Base-by-base conservation (phyloP, 2,329 filamentous ascomycete species). In the Phoma sp. region DNA sequence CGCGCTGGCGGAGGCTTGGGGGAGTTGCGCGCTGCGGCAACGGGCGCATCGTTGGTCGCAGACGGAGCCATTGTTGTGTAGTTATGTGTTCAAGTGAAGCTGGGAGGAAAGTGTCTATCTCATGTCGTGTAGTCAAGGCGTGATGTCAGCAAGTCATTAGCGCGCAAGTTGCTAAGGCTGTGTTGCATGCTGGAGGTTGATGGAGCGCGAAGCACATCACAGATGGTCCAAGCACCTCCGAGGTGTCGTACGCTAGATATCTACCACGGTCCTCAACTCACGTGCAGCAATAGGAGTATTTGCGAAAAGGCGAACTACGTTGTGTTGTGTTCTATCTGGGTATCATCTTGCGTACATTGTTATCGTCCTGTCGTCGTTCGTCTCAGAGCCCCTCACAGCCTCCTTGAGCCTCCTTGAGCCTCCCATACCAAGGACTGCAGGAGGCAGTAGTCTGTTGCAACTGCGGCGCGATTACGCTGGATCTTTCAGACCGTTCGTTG, bases 401-500 rank as follows among this genome's bases (percentile, higher is more conserved):
- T 24, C 22, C 22, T 24, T 24, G 22, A 24, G 22, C 22, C 19
- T 36, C 4, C 31, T 12, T 24, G 15, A 37, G 38, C 31, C n/a
- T 24, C n/a, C 36, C 2, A 22, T 22, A 43, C 4, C 17, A 22
- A 12, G 17, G 8, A 15, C 13, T 21, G 8, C 22, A 4, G 17
- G 19, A 24, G n/a, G 31, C 25, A 21, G n/a, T 17, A 19, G 31
- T 8, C 33, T 22, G 6, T 22, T 24, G 31, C n/a, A 19, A 36
- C 6, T 1, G 19, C n/a, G 6, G 9, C 10, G 15, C 7, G 13
- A n/a, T 83, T 72, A 91, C 55, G 86, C 84, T 3, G 91, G 90
- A 22, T 94, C 90, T 72, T 92, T 90, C 37, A 96, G 78, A 64
- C 89, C 92, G 62, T 93, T 90, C 67, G 92, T 96, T 35, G 90